phyloP scores from a whole-genome alignment of 75 land plant species.

The Selaginella tamariscina region DNA sequence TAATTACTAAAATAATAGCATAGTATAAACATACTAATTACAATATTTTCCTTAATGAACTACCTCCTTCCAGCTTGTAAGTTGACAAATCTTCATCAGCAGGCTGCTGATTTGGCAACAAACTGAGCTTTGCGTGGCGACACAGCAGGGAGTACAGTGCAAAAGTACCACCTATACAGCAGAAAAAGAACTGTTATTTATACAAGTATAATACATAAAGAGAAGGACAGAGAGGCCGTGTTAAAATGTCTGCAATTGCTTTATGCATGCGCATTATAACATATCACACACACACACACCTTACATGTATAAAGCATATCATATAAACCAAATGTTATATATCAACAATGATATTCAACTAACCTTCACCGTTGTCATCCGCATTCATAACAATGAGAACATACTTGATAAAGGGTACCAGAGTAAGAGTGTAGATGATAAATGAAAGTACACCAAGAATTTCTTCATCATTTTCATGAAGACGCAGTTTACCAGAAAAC shows the following conservation, averaged over 20 bases:
- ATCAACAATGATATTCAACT: not conserved
- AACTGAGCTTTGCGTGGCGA: constrained; percentile 64
- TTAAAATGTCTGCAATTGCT: no score
- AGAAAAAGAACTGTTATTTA: not conserved
- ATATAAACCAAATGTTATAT: not conserved
- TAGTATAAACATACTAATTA: no score
- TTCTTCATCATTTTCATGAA: constrained; percentile 42
- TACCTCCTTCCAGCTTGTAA: constrained; percentile 18
- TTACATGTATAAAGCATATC: not conserved
- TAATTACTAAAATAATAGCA: no score
- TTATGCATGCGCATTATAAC: no score
- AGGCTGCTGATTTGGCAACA: constrained; percentile 76
- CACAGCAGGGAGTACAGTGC: constrained; percentile 80
- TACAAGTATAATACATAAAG: not conserved
- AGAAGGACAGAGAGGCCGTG: not conserved
- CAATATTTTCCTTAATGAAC: no score
- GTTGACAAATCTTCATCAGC: constrained; percentile 78
- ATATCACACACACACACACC: no score
- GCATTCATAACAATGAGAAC: constrained; percentile 54
- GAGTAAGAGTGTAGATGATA: constrained; percentile 66
- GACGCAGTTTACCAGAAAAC: constrained; percentile 46
- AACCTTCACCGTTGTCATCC: constrained; percentile 85
- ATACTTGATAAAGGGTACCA: constrained; percentile 64
- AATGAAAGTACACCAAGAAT: constrained; percentile 65
- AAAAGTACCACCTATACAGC: constrained; percentile 64